Evolutionary conservation across 345 rosid genomes (phyloP).

Genomic region (Draba incana): DNA sequence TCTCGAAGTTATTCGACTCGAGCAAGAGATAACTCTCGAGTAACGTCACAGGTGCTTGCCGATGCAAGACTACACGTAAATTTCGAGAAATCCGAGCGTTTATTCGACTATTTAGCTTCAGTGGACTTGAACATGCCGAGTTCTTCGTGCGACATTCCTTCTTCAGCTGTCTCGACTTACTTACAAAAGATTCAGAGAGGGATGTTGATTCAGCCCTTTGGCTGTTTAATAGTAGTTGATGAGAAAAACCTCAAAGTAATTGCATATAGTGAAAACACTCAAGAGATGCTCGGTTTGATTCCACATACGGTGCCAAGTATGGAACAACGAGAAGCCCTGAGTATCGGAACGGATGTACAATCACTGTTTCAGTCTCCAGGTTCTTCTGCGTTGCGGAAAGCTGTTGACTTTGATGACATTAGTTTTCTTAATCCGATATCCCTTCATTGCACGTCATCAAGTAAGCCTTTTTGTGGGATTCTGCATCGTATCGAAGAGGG

Average conservation of each 20-base stretch:
- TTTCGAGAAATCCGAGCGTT: constrained; percentile 64
- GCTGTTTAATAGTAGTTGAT: constrained; percentile 77
- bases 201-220: constrained; percentile 70
- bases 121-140: constrained; percentile 54
- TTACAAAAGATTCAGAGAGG: constrained; percentile 86
- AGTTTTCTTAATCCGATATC: constrained; percentile 71
- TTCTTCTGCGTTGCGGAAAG: constrained; percentile 71
- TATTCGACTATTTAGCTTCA: constrained; percentile 74
- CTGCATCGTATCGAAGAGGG: constrained; percentile 79
- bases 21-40: constrained; percentile 52
- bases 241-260: constrained; percentile 59
- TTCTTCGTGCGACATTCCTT: constrained; percentile 63
- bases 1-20: constrained; percentile 61
- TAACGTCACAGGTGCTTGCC: constrained; percentile 64
- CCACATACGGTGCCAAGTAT: constrained; percentile 78
- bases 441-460: constrained; percentile 63
- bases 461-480: constrained; percentile 82
- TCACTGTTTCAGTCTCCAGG: constrained; percentile 65
- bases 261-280: constrained; percentile 77
- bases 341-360: constrained; percentile 63
- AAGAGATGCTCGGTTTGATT: constrained; percentile 71
- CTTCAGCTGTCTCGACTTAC: constrained; percentile 66
- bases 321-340: constrained; percentile 66
- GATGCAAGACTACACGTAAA: constrained; percentile 73
- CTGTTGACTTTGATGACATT: constrained; percentile 65